Evolutionary conservation across 345 rosid species (phyloP).

Genomic region (Limnanthes douglasii): DNA sequence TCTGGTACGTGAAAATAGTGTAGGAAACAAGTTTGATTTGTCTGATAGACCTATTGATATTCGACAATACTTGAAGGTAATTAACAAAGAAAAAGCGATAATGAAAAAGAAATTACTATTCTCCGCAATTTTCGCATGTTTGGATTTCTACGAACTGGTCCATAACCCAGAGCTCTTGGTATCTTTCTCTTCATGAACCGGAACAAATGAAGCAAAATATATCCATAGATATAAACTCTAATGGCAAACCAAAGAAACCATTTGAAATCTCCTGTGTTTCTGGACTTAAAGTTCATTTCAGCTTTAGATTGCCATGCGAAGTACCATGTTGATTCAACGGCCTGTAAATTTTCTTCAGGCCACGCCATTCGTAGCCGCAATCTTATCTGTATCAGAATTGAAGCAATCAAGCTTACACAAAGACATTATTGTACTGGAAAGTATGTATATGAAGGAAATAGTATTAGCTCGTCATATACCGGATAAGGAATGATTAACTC

Average conservation of each 20-base stretch:
- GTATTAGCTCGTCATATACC: constrained; percentile 25
- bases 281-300: constrained; percentile 48
- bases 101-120: constrained; percentile 66
- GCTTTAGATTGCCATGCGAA: constrained; percentile 76
- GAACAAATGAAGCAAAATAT: constrained; percentile 41
- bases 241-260: constrained; percentile 66
- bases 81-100: constrained; percentile 5
- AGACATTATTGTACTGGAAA: too few species aligned
- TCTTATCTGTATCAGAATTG: constrained; percentile 34
- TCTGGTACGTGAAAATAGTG: too few species aligned
- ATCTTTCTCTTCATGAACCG: constrained; percentile 54
- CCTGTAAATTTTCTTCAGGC: constrained; percentile 73
- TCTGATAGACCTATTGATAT: constrained; percentile 1
- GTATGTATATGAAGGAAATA: background rate
- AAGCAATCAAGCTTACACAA: too few species aligned
- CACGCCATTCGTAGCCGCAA: constrained; percentile 75
- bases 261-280: constrained; percentile 30
- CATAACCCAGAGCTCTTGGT: constrained; percentile 65
- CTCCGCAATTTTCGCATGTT: constrained; percentile 51
- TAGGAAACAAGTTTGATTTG: too few species aligned
- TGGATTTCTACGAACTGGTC: constrained; percentile 67
- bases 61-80: constrained; percentile 6
- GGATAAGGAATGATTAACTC: constrained; percentile 61
- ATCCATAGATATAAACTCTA: constrained; percentile 46
- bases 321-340: constrained; percentile 78